phyloP scores from a whole-genome alignment of 139 green algal genomes.

The Astrephomene gubernaculifera region DNA sequence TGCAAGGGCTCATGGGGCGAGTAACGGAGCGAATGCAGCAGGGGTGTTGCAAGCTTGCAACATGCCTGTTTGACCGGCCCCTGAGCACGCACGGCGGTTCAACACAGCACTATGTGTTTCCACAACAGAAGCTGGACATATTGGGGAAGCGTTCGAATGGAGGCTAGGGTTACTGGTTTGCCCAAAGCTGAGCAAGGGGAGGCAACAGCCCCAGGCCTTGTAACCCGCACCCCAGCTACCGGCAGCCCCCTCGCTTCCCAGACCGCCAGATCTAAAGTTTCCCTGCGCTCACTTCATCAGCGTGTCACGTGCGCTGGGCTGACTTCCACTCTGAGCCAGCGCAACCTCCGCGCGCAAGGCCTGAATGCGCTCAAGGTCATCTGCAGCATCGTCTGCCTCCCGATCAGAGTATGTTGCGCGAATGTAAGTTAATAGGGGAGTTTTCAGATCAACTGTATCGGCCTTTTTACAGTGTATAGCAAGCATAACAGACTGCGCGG shows the following conservation, averaged over 20 bases:
- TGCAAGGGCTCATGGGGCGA: too few relatives aligned
- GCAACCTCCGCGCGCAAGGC: constrained; percentile 67
- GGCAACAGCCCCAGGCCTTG: too few relatives aligned
- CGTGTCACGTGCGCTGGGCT: constrained; percentile 63
- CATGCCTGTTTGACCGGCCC: too few relatives aligned
- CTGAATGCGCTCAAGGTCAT: constrained; percentile 79
- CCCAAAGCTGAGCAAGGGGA: too few relatives aligned
- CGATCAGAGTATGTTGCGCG: constrained; percentile 65
- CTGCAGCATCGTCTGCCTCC: constrained; percentile 70
- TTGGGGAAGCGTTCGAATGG: too few relatives aligned
- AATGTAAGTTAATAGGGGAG: constrained; percentile 77
- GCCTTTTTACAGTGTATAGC: constrained; percentile 86
- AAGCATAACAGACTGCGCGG: constrained; percentile 62
- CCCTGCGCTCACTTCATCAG: constrained; percentile 68
- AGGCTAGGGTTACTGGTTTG: too few relatives aligned
- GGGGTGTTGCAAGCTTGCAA: too few relatives aligned
- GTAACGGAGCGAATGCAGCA: too few relatives aligned
- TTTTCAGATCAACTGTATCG: constrained; percentile 79
- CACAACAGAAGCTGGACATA: too few relatives aligned
- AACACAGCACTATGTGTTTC: too few relatives aligned
- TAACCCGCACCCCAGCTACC: constrained; percentile 4
- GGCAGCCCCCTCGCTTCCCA: background rate
- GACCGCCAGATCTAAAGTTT: background rate
- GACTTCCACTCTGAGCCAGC: constrained; percentile 49
- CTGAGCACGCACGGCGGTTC: too few relatives aligned